phyloP scores from a whole-genome alignment of 2,329 filamentous ascomycete genomes.

The Escovopsis sp. region DNA sequence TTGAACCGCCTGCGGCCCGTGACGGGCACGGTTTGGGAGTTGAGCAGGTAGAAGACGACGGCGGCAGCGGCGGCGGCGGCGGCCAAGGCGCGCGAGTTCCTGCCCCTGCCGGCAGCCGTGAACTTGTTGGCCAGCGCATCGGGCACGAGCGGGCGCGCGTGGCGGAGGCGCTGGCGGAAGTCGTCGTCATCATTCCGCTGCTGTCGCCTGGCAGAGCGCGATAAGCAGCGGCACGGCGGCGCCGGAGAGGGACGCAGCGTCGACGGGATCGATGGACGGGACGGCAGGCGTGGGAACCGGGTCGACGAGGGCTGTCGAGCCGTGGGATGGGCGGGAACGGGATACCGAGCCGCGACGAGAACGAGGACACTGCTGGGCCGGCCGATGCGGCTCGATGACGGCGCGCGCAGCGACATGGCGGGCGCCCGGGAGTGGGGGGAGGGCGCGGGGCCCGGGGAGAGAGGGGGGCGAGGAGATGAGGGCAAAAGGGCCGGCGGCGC shows the following conservation, averaged over 20 bases:
- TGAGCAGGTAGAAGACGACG: constrained; percentile 46
- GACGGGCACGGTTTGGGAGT: constrained; percentile 59
- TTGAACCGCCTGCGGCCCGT: constrained; percentile 63
- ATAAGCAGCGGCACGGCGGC: constrained; percentile 10
- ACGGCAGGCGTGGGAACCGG: too few species aligned
- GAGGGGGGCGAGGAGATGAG: too few species aligned
- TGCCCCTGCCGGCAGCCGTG: constrained; percentile 14
- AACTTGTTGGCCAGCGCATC: constrained; percentile 13
- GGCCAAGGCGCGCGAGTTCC: constrained; percentile 22
- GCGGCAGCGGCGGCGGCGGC: constrained; percentile 28
- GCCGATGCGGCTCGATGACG: too few species aligned
- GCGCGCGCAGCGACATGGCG: too few species aligned
- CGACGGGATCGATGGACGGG: too few species aligned
- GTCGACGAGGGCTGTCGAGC: too few species aligned
- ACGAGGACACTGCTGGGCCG: too few species aligned
- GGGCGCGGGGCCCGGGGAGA: too few species aligned
- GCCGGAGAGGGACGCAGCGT: background rate
- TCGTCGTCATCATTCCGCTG: constrained; percentile 7
- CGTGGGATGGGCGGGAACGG: background rate
- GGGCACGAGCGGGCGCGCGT: constrained; percentile 19
- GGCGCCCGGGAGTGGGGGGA: too few species aligned
- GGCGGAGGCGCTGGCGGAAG: constrained; percentile 14
- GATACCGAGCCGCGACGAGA: background rate
- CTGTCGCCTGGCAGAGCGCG: constrained; percentile 7
- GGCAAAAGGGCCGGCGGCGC: too few species aligned